phyloP scores from a whole-genome alignment of 345 rosid species.

The Isatis tinctoria region DNA sequence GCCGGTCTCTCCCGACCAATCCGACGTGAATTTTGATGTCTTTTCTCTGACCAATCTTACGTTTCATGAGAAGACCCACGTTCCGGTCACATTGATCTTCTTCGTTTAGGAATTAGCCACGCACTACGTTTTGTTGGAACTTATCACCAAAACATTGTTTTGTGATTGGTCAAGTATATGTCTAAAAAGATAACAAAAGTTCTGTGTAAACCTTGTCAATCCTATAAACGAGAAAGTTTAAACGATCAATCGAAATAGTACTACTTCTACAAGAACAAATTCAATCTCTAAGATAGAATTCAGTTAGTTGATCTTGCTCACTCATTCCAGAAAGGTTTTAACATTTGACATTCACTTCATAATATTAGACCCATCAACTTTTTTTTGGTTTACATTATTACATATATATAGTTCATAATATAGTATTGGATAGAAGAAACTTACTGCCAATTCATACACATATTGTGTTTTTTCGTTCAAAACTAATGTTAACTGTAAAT shows the following conservation, averaged over 20 bases:
- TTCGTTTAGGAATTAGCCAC: neutral
- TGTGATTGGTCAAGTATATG: neutral
- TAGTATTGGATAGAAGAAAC: no score
- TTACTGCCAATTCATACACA: no score
- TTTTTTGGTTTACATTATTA: neutral
- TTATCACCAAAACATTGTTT: neutral
- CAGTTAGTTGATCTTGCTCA: neutral
- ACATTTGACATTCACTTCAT: neutral
- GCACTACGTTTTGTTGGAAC: conserved; percentile 22
- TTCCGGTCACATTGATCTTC: conserved; percentile 25
- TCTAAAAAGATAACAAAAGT: neutral
- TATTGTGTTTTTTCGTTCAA: no score
- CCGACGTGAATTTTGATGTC: conserved; percentile 15
- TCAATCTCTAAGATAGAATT: neutral
- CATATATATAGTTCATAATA: no score
- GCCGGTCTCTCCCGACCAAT: conserved; percentile 29
- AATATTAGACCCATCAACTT: neutral
- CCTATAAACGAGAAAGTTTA: neutral
- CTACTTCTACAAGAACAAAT: neutral
- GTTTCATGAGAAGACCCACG: conserved; percentile 27
- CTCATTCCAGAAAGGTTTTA: neutral
- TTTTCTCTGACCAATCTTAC: conserved; percentile 14
- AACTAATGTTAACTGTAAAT: no score
- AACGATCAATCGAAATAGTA: neutral
- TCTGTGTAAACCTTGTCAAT: neutral